phyloP scores from a whole-genome alignment of 495 filamentous ascomycete genomes.

The Amphirosellinia nigrospora region DNA sequence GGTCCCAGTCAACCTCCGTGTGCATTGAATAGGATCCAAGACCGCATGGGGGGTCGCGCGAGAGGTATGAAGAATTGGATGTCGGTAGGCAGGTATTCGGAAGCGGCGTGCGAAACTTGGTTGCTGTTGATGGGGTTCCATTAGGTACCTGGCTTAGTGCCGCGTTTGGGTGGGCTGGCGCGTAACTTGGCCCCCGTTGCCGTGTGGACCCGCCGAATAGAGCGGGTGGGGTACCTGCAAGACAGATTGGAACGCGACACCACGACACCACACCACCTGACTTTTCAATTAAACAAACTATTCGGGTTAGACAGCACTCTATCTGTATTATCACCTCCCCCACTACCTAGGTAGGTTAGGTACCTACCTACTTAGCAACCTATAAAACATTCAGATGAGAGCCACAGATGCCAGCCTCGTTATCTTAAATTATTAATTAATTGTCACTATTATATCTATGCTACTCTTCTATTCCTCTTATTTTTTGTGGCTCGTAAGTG shows the following conservation, averaged over 20 bases:
- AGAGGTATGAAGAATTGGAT: slow-evolving; percentile 19
- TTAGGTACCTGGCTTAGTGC: background rate
- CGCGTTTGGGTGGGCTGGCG: background rate
- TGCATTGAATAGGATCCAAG: slow-evolving; percentile 38
- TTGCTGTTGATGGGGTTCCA: slow-evolving; percentile 1
- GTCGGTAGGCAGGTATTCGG: slow-evolving; percentile 7
- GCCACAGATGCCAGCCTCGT: background rate
- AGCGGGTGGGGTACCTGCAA: background rate
- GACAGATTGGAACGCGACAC: slow-evolving; percentile 2
- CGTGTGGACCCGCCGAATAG: background rate
- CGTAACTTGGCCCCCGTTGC: slow-evolving; percentile 15
- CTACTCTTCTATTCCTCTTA: background rate
- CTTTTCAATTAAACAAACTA: slow-evolving; percentile 20
- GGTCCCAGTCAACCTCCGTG: slow-evolving; percentile 42
- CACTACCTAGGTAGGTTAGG: too few species aligned
- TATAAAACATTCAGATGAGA: background rate
- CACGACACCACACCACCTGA: slow-evolving; percentile 18
- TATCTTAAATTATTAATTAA: background rate
- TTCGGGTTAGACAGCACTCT: slow-evolving; percentile 12
- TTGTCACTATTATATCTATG: background rate
- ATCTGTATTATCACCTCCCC: too few species aligned
- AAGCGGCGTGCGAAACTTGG: background rate
- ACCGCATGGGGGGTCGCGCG: slow-evolving; percentile 22
- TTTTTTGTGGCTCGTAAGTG: slow-evolving; percentile 20
- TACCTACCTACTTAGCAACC: background rate